Base-by-base conservation (phyloP, 2,329 filamentous ascomycete genomes). In the Botrytis pseudocinerea region DNA sequence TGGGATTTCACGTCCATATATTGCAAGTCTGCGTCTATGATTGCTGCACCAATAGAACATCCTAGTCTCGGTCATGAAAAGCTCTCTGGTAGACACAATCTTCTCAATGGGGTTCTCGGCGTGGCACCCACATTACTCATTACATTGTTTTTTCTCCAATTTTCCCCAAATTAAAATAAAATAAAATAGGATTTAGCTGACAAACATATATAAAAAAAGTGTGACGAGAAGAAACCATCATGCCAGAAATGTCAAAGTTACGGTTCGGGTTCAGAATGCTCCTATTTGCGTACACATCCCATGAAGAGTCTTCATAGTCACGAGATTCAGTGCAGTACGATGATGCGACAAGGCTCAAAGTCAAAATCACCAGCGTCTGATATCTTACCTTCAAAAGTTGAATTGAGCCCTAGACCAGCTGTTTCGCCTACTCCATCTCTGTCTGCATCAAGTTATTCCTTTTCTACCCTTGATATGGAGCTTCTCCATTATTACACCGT, bases 401-500 rank as follows among this genome's bases (percentile, higher is more conserved):
- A 71, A 40, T 54, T 25, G 51, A 71, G 70, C 6, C 64, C 64
- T 44, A 16, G 51, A 16, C 51, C 51, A 4, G 51, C n/a, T 18
- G 35, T 71, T 59, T 74, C 73, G 42, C 57, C 70, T 54, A 35
- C 54, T 48, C 38, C 64, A 54, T 71, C 64, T 51, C 59, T 66
- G 51, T 18, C 54, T 14, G 35, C 25, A 14, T 35, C 64, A 22
- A 42, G 25, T 38, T 71, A 42, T 46, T 51, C 70, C 10, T 80
- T 78, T 64, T 76, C 76, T 42, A 77, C 82, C n/a, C 76, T 82
- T n/a, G 83, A 83, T 48, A 77, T 85, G 14, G 84, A 85, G 72
- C 76, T 86, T 35, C 80, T 83, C 61, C 83, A 86, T 73, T 78
- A 83, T 65, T 85, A 84, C 76, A 80, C 84, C 40, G 83, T 79